Base-by-base conservation (phyloP, 495 filamentous ascomycete genomes). In the Aspergillus biplanus region DNA sequence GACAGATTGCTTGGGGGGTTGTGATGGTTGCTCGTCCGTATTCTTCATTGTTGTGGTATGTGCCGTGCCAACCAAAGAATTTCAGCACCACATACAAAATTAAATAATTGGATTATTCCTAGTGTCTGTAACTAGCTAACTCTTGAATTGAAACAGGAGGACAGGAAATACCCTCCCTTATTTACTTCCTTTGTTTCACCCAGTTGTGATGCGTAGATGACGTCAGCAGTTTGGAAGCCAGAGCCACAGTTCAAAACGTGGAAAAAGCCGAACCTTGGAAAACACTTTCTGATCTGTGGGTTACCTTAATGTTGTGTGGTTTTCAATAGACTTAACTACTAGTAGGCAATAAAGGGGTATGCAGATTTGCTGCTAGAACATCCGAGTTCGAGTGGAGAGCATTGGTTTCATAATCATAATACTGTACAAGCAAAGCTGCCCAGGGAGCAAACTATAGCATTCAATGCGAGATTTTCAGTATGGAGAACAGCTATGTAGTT, bases 1-100 rank as follows among this genome's bases (percentile, higher is more conserved):
- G 64, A 77, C 79, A 8, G 78, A 77, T 70, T 78, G 56, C 58
- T 81, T 82, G 52, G 84, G 77, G 4, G 86, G 84, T 68, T 86
- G 85, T 5, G 80, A 48, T 6, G 72, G 69, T 59, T 72, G 71
- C 7, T 27, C 47, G n/a, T 50, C 37, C 16, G 63, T 33, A 27
- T 37, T 15, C 58, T 52, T 46, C 63, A 65, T 65, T 50, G 33
- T 65, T 44, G 39, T 15, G 39, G n/a, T 44, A 11, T 11, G n/a
- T 11, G 8, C 11, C n/a, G 8, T 44, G n/a, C 21, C 21, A 39
- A 4, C 39, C 39, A 15, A 4, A 15, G 39, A 13, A 44, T 44
- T 44, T 44, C 39, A 44, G 39, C 39, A 44, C 39, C 11, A 12
- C 13, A 39, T 13, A 39, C 8, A 39, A 11, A 44, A 44, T 4